phyloP scores from a whole-genome alignment of 2,329 filamentous ascomycete genomes.

The Cytospora chrysosperma region DNA sequence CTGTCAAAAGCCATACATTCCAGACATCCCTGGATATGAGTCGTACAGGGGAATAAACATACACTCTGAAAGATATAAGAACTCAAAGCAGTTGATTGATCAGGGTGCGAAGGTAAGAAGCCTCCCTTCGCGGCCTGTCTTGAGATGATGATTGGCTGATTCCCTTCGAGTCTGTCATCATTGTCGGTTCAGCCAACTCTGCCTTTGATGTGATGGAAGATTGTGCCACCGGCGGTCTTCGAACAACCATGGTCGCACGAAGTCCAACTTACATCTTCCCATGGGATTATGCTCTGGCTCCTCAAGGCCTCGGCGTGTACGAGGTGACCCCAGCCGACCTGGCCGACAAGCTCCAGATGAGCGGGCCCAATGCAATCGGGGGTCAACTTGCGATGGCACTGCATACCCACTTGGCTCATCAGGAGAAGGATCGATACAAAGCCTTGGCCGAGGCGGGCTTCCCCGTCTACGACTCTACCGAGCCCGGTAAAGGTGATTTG shows the following conservation, averaged over 20 bases:
- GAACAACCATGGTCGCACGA: slow-evolving; percentile 37
- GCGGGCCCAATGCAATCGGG: slow-evolving; percentile 28
- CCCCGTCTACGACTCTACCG: slow-evolving; percentile 35
- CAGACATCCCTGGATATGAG: slow-evolving; percentile 39
- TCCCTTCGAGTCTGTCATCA: slow-evolving; percentile 29
- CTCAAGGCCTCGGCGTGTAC: slow-evolving; percentile 33
- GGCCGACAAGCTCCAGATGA: slow-evolving; percentile 29
- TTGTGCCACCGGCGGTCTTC: slow-evolving; percentile 33
- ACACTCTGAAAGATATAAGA: slow-evolving; percentile 44
- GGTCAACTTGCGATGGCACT: slow-evolving; percentile 26
- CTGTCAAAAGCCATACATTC: slow-evolving; percentile 39
- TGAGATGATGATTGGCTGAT: not conserved
- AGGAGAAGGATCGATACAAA: slow-evolving; percentile 37
- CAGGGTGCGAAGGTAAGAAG: slow-evolving; percentile 23
- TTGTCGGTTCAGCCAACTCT: slow-evolving; percentile 43
- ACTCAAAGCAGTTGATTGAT: slow-evolving; percentile 34
- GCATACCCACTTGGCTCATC: slow-evolving; percentile 28
- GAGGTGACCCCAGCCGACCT: slow-evolving; percentile 26
- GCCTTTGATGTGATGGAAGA: slow-evolving; percentile 42
- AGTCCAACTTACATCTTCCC: slow-evolving; percentile 39
- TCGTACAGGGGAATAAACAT: slow-evolving; percentile 42
- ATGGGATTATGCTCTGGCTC: slow-evolving; percentile 31
- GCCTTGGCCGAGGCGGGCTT: slow-evolving; percentile 37
- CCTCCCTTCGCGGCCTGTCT: not conserved
- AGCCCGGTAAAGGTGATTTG: slow-evolving; percentile 25